These are phyloP conservation scores for Pseudogymnoascus sp. DNA, from an alignment of 2,329 filamentous ascomycete genomes.

Conservation along the genomic window DNA sequence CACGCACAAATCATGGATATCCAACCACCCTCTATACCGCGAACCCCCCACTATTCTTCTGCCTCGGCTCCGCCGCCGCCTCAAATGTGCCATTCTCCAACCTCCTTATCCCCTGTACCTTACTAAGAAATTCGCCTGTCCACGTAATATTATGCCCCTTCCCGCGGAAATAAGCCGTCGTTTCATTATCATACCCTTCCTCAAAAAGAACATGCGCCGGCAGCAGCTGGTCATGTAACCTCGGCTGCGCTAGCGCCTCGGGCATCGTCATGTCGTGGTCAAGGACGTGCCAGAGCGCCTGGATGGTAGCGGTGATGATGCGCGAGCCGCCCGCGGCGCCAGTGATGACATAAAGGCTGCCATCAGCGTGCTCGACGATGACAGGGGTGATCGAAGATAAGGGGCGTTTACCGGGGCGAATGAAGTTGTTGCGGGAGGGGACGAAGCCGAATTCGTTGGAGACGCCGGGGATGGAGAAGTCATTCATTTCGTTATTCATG, in stretches of 20 bases:
- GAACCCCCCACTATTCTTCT: slow-evolving; percentile 59
- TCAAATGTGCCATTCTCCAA: slow-evolving; percentile 61
- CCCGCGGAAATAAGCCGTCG: slow-evolving; percentile 51
- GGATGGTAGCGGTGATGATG: slow-evolving; percentile 73
- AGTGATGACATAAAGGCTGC: slow-evolving; percentile 56
- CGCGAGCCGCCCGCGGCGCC: slow-evolving; percentile 74
- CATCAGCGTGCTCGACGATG: slow-evolving; percentile 60
- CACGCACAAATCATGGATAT: not conserved
- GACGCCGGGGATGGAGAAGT: slow-evolving; percentile 75
- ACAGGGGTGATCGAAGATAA: slow-evolving; percentile 74
- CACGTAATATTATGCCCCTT: slow-evolving; percentile 65
- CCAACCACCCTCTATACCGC: not conserved
- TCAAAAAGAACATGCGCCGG: slow-evolving; percentile 64
- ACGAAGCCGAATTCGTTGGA: slow-evolving; percentile 79
- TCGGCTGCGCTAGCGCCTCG: slow-evolving; percentile 54
- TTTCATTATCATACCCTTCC: slow-evolving; percentile 55
- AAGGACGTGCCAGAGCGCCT: slow-evolving; percentile 63
- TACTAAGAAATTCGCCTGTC: slow-evolving; percentile 53
- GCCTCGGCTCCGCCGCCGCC: slow-evolving; percentile 67
- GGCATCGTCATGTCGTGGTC: slow-evolving; percentile 51
- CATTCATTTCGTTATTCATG: slow-evolving; percentile 57
- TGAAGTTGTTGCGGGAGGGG: slow-evolving; percentile 71
- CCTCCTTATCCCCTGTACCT: slow-evolving; percentile 61
- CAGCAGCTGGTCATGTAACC: slow-evolving; percentile 75
- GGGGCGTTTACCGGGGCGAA: slow-evolving; percentile 71